Evolutionary conservation across 2,329 filamentous ascomycete genomes (phyloP).

Genomic region (Arthrobotrys iridis): DNA sequence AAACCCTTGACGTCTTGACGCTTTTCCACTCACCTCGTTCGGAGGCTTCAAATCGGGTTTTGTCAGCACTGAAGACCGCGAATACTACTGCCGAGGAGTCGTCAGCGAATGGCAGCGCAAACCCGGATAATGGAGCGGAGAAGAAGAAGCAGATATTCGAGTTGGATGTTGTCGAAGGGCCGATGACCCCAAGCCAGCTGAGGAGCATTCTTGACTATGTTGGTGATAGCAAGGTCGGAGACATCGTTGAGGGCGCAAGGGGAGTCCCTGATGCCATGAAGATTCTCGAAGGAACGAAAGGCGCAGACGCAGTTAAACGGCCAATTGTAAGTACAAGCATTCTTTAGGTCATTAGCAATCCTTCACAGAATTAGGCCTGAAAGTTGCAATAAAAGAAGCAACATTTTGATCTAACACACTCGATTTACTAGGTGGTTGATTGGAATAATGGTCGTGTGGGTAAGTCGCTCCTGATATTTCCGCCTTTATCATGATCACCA

Average conservation of each 20-base stretch:
- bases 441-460: conserved; percentile 90
- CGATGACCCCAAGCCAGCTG: conserved; percentile 78
- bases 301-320: conserved; percentile 65
- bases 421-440: conserved; percentile 68
- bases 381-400: too few species aligned
- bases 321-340: conserved; percentile 64
- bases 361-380: conserved; percentile 53
- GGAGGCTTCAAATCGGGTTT: conserved; percentile 76
- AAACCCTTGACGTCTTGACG: conserved; percentile 88
- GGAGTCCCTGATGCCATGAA: conserved; percentile 80
- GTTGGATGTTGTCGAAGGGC: conserved; percentile 80
- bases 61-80: conserved; percentile 81
- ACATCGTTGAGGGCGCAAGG: conserved; percentile 78
- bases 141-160: conserved; percentile 71
- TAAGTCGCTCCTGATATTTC: conserved; percentile 58
- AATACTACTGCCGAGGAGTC: conserved; percentile 74
- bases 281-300: conserved; percentile 74
- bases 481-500: not conserved
- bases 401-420: conserved; percentile 53
- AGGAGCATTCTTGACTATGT: conserved; percentile 85
- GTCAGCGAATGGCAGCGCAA: conserved; percentile 69
- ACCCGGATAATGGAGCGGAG: conserved; percentile 60
- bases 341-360: too few species aligned
- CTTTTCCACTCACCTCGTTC: conserved; percentile 89
- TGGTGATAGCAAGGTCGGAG: conserved; percentile 69